phyloP scores from a whole-genome alignment of 1,139 yeast species.

The Blastobotrys aristatus region DNA sequence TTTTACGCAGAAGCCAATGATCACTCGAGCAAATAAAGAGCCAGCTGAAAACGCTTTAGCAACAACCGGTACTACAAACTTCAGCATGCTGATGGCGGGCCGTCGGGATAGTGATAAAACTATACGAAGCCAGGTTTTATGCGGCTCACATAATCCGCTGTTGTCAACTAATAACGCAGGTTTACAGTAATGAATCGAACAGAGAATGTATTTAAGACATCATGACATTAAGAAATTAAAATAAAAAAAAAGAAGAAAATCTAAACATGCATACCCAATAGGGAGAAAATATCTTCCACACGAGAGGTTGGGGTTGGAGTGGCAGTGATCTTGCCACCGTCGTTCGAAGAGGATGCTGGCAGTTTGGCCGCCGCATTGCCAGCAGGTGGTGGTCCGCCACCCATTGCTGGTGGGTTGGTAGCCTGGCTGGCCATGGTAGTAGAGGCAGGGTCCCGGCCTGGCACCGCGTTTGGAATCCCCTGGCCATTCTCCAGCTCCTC shows the following conservation, averaged over 20 bases:
- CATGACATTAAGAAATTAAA: not conserved
- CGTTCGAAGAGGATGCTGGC: not conserved
- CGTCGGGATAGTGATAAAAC: too few species aligned
- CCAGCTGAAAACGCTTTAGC: too few species aligned
- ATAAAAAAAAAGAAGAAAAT: not conserved
- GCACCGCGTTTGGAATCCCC: slow-evolving; percentile 19
- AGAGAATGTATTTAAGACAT: too few species aligned
- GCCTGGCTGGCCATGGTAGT: slow-evolving; percentile 15
- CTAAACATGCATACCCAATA: slow-evolving; percentile 1
- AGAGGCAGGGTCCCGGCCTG: slow-evolving; percentile 11
- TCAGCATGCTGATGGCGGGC: too few species aligned
- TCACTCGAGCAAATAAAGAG: too few species aligned
- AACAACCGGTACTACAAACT: too few species aligned
- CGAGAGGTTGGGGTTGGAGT: not conserved
- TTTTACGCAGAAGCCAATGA: too few species aligned
- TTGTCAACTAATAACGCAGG: too few species aligned
- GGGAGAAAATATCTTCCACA: not conserved
- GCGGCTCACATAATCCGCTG: too few species aligned
- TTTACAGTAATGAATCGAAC: too few species aligned
- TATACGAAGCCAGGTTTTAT: too few species aligned
- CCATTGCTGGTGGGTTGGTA: slow-evolving; percentile 15
- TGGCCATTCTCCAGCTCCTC: slow-evolving; percentile 17
- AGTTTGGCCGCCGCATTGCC: not conserved
- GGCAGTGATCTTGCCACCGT: not conserved
- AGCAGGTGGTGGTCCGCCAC: slow-evolving; percentile 6